Conservation (phyloP, 1,139 yeast genomes). For the Petasospora fabianii region DNA sequence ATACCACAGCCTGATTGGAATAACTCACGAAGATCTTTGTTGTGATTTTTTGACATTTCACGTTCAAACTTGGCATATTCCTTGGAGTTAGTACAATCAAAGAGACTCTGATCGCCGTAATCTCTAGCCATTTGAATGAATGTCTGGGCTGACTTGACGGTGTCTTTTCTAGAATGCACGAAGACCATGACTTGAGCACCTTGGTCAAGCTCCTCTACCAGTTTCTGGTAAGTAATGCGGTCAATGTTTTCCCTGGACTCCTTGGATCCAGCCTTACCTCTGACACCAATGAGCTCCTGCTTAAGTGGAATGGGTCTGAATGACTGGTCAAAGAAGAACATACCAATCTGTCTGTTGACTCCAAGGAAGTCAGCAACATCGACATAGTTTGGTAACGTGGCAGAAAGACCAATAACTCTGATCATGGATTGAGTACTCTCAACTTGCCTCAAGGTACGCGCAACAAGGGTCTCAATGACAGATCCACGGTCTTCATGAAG, state of each 20-base stretch:
- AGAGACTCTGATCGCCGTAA: constrained; percentile 49
- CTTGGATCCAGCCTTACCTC: constrained; percentile 76
- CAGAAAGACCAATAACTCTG: constrained; percentile 93
- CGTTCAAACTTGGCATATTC: constrained; percentile 46
- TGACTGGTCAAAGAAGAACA: constrained; percentile 91
- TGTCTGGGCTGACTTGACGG: constrained; percentile 74
- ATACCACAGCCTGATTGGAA: constrained; percentile 84
- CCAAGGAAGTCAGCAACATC: constrained; percentile 96
- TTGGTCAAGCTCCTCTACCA: constrained; percentile 57
- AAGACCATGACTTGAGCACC: constrained; percentile 96
- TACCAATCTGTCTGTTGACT: constrained; percentile 83
- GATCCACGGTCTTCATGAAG: constrained; percentile 98
- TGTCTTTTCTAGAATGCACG: constrained; percentile 93
- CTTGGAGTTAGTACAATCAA: constrained; percentile 56
- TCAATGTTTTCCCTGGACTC: constrained; percentile 78
- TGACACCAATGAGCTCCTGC: constrained; percentile 83
- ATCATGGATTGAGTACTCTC: constrained; percentile 93
- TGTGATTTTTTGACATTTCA: constrained; percentile 73
- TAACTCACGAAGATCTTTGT: constrained; percentile 76
- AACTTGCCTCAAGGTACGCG: constrained; percentile 91
- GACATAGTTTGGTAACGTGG: constrained; percentile 88
- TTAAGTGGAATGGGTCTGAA: constrained; percentile 93
- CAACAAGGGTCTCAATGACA: constrained; percentile 92
- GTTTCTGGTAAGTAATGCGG: constrained; percentile 70
- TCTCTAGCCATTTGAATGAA: constrained; percentile 68